These are phyloP conservation scores for Filobasidium floriforme DNA, from an alignment of 768 basidiomycete genomes.

Conservation along the genomic window DNA sequence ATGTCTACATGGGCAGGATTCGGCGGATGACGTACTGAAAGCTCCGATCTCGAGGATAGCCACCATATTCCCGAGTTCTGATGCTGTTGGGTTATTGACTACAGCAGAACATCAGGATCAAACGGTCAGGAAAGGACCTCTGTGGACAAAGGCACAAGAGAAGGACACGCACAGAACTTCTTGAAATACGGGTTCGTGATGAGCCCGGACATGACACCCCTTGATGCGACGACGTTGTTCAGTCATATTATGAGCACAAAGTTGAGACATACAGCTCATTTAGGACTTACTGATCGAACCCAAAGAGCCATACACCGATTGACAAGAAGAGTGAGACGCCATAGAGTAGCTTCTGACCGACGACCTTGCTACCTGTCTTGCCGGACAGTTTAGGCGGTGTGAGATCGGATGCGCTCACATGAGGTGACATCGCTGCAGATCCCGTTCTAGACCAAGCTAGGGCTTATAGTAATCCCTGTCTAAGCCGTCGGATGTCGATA, in stretches of 20 bases:
- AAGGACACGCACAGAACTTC: conserved; percentile 52
- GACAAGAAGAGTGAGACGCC: conserved; percentile 40
- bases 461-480: no score
- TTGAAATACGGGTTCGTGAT: conserved; percentile 55
- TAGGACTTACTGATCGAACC: conserved; percentile 26
- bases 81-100: conserved; percentile 63
- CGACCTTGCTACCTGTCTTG: conserved; percentile 29
- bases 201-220: conserved; percentile 50
- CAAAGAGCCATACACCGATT: conserved; percentile 45
- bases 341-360: conserved; percentile 38
- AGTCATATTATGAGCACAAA: not conserved
- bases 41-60: conserved; percentile 91
- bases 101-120: not conserved
- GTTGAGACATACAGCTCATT: no score
- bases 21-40: conserved; percentile 55
- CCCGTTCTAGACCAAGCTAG: no score
- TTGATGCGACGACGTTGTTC: conserved; percentile 30
- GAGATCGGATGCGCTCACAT: not conserved
- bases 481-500: no score
- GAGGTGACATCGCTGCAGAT: not conserved
- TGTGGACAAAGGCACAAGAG: no score
- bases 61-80: conserved; percentile 86
- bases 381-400: not conserved
- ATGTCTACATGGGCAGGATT: not conserved
- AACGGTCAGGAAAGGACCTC: no score